phyloP scores from a whole-genome alignment of 2,329 filamentous ascomycete species.

The Diatrype stigma region DNA sequence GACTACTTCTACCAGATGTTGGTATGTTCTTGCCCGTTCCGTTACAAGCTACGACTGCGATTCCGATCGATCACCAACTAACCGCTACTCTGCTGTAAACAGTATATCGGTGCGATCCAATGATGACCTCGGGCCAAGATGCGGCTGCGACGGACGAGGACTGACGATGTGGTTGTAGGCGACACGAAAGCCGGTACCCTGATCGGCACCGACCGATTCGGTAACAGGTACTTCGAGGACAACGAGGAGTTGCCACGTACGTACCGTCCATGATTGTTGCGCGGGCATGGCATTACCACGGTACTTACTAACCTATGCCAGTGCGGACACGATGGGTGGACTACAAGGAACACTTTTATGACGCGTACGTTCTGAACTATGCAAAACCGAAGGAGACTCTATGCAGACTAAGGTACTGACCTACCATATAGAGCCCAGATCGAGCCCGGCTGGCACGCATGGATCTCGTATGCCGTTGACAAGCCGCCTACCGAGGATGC shows the following conservation, averaged over 20 bases:
- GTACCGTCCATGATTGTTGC: constrained; percentile 24
- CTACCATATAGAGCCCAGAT: constrained; percentile 61
- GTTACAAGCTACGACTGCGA: constrained; percentile 15
- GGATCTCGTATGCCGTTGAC: constrained; percentile 93
- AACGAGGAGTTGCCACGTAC: constrained; percentile 84
- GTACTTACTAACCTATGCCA: constrained; percentile 31
- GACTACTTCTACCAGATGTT: constrained; percentile 90
- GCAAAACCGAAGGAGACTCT: not conserved
- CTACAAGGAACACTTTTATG: constrained; percentile 83
- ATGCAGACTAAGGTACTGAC: constrained; percentile 6
- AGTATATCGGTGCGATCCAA: constrained; percentile 51
- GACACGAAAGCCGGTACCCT: constrained; percentile 93
- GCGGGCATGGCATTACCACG: not conserved
- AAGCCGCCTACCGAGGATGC: constrained; percentile 76
- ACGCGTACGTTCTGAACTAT: constrained; percentile 51
- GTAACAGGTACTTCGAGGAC: constrained; percentile 99
- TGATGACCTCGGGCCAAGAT: not conserved
- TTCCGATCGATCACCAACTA: constrained; percentile 15
- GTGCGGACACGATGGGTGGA: constrained; percentile 97
- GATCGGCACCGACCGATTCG: constrained; percentile 81
- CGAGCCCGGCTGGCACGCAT: constrained; percentile 96
- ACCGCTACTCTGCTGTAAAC: constrained; percentile 21
- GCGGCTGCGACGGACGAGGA: not conserved
- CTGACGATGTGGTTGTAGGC: constrained; percentile 48
- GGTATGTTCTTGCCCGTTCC: constrained; percentile 56